Conservation (phyloP, 192 early-diverging fungal species). For the Backusella luteola region DNA sequence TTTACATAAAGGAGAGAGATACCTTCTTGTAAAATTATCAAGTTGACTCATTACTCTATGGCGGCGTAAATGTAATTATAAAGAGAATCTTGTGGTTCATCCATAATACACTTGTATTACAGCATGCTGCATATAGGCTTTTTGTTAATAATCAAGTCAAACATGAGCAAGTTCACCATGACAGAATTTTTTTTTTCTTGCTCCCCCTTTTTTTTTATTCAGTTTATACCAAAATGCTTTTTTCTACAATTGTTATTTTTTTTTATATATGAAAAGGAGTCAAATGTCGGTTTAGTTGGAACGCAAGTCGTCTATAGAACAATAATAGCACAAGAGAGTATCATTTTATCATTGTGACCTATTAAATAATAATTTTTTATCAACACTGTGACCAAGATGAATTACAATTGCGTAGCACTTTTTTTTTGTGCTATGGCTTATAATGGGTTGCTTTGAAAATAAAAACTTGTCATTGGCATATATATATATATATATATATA, state of each 20-base stretch:
- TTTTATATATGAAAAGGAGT: not conserved
- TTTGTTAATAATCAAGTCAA: not conserved
- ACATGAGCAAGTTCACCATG: not conserved
- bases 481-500: too few relatives aligned
- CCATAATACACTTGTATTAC: not conserved
- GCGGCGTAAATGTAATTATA: not conserved
- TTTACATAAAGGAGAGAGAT: not conserved
- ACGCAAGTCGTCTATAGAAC: not conserved
- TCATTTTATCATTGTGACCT: not conserved
- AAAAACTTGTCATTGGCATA: too few relatives aligned
- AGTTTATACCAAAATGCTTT: not conserved
- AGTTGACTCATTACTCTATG: not conserved
- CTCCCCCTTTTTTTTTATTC: not conserved
- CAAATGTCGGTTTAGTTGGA: not conserved
- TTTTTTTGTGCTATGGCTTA: too few relatives aligned
- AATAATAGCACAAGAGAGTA: not conserved
- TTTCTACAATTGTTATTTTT: not conserved
- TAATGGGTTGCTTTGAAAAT: too few relatives aligned
- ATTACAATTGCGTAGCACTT: too few relatives aligned
- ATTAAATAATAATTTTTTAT: not conserved
- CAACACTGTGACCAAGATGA: too few relatives aligned
- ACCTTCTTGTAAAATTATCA: not conserved
- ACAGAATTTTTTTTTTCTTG: not conserved
- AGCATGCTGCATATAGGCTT: not conserved
- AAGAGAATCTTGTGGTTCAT: not conserved